phyloP scores from a whole-genome alignment of 2,329 filamentous ascomycete genomes.

The Trichoderma aggressivum region DNA sequence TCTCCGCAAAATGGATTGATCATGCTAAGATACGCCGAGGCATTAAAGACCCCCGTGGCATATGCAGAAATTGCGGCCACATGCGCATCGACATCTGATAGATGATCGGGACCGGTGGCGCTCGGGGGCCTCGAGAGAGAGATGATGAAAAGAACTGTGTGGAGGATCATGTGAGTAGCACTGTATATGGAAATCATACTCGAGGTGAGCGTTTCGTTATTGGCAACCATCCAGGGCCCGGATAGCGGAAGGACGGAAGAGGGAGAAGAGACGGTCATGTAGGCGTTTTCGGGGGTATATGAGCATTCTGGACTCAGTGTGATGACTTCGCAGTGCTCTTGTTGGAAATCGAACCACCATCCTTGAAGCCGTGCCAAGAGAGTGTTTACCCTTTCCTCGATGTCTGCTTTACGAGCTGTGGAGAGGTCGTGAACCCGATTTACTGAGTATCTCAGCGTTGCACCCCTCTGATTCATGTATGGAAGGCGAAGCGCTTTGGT shows the following conservation, averaged over 20 bases:
- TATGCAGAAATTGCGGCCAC: background rate
- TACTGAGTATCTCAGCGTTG: background rate
- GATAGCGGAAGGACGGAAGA: background rate
- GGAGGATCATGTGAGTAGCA: background rate
- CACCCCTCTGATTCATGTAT: background rate
- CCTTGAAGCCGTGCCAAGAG: background rate
- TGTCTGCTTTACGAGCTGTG: constrained; percentile 1
- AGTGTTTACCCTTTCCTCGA: background rate
- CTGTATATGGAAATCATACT: constrained; percentile 13
- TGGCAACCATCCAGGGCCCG: background rate
- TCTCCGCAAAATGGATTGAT: constrained; percentile 14
- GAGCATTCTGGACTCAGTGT: background rate
- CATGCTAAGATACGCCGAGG: background rate
- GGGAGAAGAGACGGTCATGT: background rate
- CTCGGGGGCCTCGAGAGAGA: background rate
- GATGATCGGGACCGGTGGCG: background rate
- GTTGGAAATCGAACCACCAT: background rate
- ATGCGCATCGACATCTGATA: background rate
- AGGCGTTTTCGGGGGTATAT: background rate
- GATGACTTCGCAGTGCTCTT: background rate
- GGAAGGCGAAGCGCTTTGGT: background rate
- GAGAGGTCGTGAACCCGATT: constrained; percentile 4
- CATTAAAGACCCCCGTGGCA: background rate
- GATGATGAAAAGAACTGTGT: constrained; percentile 3
- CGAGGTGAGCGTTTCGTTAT: background rate